Conservation (phyloP, 805 yeast species). For the Priceomyces castillae region DNA sequence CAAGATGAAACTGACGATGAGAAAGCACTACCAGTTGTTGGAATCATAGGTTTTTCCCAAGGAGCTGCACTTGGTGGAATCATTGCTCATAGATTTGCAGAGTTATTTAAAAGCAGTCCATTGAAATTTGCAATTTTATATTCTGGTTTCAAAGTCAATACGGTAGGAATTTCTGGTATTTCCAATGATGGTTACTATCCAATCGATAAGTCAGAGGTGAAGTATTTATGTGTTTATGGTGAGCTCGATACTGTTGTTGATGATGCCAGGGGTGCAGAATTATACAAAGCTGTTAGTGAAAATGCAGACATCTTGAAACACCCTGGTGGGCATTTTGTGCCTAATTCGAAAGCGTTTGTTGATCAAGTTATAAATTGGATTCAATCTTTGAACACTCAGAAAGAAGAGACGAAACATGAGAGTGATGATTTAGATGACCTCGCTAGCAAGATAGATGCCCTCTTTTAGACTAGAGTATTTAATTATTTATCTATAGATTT, state of each 20-base stretch:
- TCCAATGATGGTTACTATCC: slow-evolving; percentile 30
- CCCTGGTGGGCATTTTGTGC: slow-evolving; percentile 97
- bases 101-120: slow-evolving; percentile 43
- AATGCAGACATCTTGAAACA: slow-evolving; percentile 66
- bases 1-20: slow-evolving; percentile 22
- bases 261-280: slow-evolving; percentile 60
- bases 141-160: slow-evolving; percentile 52
- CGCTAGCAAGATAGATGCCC: slow-evolving; percentile 37
- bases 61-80: slow-evolving; percentile 88
- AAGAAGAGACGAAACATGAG: slow-evolving; percentile 12
- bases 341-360: slow-evolving; percentile 62
- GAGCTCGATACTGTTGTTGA: slow-evolving; percentile 84
- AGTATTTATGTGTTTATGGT: slow-evolving; percentile 74
- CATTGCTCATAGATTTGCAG: slow-evolving; percentile 56
- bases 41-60: slow-evolving; percentile 88
- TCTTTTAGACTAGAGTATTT: slow-evolving; percentile 6
- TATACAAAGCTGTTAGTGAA: slow-evolving; percentile 43
- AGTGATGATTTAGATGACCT: slow-evolving; percentile 30
- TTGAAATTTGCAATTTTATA: slow-evolving; percentile 74
- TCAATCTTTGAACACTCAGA: slow-evolving; percentile 13
- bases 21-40: slow-evolving; percentile 63
- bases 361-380: slow-evolving; percentile 44
- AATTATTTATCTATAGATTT: neutral
- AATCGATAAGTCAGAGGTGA: slow-evolving; percentile 23
- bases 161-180: slow-evolving; percentile 22